Evolutionary conservation across 495 filamentous ascomycete genomes (phyloP).

Genomic region (Penicillium psychrofluorescens): DNA sequence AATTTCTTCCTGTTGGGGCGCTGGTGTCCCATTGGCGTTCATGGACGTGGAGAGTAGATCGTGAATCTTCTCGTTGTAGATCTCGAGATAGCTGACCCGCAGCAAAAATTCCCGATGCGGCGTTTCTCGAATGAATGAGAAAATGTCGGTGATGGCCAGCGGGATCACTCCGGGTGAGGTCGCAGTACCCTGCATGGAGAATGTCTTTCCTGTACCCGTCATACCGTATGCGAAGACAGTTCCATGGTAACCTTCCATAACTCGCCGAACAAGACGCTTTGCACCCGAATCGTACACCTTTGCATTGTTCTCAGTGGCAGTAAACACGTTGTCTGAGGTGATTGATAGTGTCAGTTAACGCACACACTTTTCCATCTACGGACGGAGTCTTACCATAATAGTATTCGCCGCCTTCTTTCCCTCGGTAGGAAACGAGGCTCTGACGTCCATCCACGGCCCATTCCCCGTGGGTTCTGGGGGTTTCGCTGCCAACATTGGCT

Average conservation of each 20-base stretch:
- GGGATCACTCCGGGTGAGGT: conserved; percentile 96
- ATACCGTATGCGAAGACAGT: conserved; percentile 99
- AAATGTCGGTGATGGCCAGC: conserved; percentile 95
- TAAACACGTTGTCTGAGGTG: conserved; percentile 83
- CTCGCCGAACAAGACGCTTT: conserved; percentile 87
- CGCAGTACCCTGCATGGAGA: conserved; percentile 98
- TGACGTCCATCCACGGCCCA: conserved; percentile 88
- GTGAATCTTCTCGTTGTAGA: conserved; percentile 97
- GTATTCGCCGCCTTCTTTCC: conserved; percentile 87
- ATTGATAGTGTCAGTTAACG: too few species aligned
- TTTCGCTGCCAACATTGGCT: conserved; percentile 47
- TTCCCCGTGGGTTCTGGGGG: conserved; percentile 62
- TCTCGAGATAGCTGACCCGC: conserved; percentile 95
- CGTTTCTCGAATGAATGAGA: conserved; percentile 96
- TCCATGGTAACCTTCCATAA: conserved; percentile 98
- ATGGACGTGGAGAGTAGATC: conserved; percentile 76
- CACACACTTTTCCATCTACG: neutral
- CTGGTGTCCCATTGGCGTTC: conserved; percentile 33
- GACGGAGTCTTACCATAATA: conserved; percentile 65
- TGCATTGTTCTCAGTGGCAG: conserved; percentile 83
- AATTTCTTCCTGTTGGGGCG: conserved; percentile 72
- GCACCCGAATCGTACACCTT: conserved; percentile 90
- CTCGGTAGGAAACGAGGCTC: conserved; percentile 72
- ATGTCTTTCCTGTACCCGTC: conserved; percentile 98
- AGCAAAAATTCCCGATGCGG: conserved; percentile 90